These are phyloP conservation scores for Hydnum rufescens DNA, from an alignment of 768 basidiomycete species.

Conservation along the genomic window DNA sequence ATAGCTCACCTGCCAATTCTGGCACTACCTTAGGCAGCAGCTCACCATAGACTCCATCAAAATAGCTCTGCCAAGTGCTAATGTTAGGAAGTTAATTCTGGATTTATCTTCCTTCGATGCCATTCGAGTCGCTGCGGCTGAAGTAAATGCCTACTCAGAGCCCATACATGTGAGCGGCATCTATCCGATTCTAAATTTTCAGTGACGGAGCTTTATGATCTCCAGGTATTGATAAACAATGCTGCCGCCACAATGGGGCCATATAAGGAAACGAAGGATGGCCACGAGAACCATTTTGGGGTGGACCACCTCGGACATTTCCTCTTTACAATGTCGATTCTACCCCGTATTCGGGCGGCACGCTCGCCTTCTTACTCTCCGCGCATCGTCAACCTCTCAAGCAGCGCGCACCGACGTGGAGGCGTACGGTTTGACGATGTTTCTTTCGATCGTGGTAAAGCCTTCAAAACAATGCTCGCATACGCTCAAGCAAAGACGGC, in stretches of 20 bases:
- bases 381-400: neutral
- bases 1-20: too few relatives aligned
- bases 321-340: neutral
- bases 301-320: neutral
- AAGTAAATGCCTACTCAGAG: conserved; percentile 8
- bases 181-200: neutral
- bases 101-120: conserved; percentile 7
- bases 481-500: neutral
- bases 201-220: neutral
- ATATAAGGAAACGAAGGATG: neutral
- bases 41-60: conserved; percentile 3
- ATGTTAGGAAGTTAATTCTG: conserved; percentile 4
- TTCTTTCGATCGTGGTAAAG: neutral
- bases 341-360: neutral
- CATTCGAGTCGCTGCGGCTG: conserved; percentile 5
- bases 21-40: too few relatives aligned
- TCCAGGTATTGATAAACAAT: neutral
- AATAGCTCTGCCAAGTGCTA: conserved; percentile 5
- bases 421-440: neutral
- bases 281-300: neutral
- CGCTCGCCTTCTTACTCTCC: neutral
- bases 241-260: conserved; percentile 2
- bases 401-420: neutral
- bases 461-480: neutral
- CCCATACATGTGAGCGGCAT: conserved; percentile 9